Conservation (phyloP, 2,329 filamentous ascomycete species). For the Arthrobotrys musiformis region DNA sequence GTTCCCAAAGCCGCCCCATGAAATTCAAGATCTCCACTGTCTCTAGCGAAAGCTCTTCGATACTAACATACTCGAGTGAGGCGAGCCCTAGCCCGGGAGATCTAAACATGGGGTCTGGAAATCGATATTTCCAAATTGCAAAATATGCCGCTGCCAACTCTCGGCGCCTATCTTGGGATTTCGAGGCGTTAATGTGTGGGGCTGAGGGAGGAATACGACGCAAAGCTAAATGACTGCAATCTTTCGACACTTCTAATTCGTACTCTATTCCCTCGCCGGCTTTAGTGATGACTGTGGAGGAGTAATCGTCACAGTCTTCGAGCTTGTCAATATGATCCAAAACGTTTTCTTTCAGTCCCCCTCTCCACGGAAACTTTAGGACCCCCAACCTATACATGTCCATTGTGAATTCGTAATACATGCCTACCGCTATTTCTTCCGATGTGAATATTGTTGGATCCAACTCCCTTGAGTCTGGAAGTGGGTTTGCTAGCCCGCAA, state of each 20-base stretch:
- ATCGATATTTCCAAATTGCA: neutral
- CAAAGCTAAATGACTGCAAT: neutral
- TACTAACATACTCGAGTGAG: neutral
- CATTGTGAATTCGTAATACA: neutral
- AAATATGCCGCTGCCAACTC: neutral
- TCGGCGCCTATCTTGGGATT: neutral
- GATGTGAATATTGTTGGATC: neutral
- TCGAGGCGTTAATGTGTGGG: neutral
- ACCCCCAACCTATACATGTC: neutral
- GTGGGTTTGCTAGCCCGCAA: neutral
- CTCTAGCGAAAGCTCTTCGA: neutral
- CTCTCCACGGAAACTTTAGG: neutral
- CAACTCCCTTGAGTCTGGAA: neutral
- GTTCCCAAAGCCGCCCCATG: neutral
- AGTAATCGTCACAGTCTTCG: neutral
- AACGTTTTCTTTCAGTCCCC: neutral
- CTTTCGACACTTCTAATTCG: neutral
- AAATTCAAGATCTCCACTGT: neutral
- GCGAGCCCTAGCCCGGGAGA: neutral
- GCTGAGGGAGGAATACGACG: neutral
- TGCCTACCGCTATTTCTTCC: too few relatives aligned
- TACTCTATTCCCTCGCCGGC: neutral
- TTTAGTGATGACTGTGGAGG: neutral
- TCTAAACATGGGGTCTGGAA: neutral
- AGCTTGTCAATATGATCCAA: neutral